These are phyloP conservation scores for Podospora bellae-mahoneyi DNA, from an alignment of 495 filamentous ascomycete species.

Conservation along the genomic window DNA sequence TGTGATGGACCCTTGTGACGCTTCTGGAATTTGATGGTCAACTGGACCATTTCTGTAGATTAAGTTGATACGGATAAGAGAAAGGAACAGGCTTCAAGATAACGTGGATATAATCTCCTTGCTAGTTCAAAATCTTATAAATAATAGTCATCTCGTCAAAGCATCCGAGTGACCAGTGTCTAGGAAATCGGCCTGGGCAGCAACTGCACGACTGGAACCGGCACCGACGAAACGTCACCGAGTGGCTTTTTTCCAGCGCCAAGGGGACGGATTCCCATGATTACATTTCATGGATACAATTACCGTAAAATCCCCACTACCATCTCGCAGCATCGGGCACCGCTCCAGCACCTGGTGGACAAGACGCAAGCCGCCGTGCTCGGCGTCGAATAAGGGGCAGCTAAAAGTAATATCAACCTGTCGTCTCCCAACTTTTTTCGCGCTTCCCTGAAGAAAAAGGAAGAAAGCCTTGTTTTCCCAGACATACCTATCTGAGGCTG, in stretches of 20 bases:
- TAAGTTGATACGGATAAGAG: neutral
- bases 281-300: neutral
- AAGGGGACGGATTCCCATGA: constrained; percentile 6
- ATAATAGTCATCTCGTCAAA: neutral
- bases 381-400: neutral
- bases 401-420: neutral
- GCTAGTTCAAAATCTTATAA: neutral
- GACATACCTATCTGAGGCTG: constrained; percentile 18
- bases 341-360: constrained; percentile 2
- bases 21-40: constrained; percentile 1
- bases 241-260: constrained; percentile 9
- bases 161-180: neutral
- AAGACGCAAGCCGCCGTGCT: neutral
- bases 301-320: constrained; percentile 2
- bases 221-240: constrained; percentile 11
- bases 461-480: neutral
- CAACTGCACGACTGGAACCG: constrained; percentile 4
- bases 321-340: constrained; percentile 3
- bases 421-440: neutral
- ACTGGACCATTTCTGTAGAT: neutral
- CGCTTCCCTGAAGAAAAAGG: neutral
- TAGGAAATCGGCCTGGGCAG: neutral
- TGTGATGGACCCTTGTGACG: constrained; percentile 11
- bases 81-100: neutral
- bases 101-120: neutral